phyloP scores from a whole-genome alignment of 768 basidiomycete genomes.

The Botryobasidium botryosum region DNA sequence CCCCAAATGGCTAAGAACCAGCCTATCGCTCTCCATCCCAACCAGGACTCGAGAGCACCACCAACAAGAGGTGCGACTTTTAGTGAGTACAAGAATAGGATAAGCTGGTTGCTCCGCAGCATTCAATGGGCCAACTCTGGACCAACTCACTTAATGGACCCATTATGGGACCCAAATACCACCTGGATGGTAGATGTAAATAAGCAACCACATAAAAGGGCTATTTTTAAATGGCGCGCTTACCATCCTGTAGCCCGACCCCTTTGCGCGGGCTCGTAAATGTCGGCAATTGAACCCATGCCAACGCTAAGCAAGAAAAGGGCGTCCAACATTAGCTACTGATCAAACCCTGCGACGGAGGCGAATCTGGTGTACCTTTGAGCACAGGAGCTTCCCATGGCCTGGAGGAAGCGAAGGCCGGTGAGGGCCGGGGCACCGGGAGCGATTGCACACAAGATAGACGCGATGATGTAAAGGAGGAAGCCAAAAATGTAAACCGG shows the following conservation, averaged over 20 bases:
- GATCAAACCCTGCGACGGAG: not conserved
- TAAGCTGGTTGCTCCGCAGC: not conserved
- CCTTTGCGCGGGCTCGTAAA: slow-evolving; percentile 9
- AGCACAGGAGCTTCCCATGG: slow-evolving; percentile 10
- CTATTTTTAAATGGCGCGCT: not conserved
- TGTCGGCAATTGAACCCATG: slow-evolving; percentile 9
- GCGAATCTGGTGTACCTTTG: slow-evolving; percentile 4
- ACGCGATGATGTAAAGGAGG: slow-evolving; percentile 7
- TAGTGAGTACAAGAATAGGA: not conserved
- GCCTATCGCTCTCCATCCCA: slow-evolving; percentile 11
- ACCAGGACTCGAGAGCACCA: slow-evolving; percentile 9
- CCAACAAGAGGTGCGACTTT: slow-evolving; percentile 7
- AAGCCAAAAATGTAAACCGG: slow-evolving; percentile 9
- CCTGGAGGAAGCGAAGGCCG: slow-evolving; percentile 9
- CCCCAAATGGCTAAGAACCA: slow-evolving; percentile 10
- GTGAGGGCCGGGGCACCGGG: slow-evolving; percentile 6
- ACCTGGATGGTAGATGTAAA: not conserved
- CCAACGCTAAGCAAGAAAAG: slow-evolving; percentile 2
- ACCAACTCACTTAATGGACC: slow-evolving; percentile 3
- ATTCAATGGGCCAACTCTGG: not conserved
- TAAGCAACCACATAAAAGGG: not conserved
- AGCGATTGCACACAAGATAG: slow-evolving; percentile 6
- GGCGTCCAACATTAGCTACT: no score
- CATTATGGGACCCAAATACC: slow-evolving; percentile 5
- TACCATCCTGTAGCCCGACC: slow-evolving; percentile 6